Conservation (phyloP, 169 alveolate species). For the Besnoitia besnoiti region DNA sequence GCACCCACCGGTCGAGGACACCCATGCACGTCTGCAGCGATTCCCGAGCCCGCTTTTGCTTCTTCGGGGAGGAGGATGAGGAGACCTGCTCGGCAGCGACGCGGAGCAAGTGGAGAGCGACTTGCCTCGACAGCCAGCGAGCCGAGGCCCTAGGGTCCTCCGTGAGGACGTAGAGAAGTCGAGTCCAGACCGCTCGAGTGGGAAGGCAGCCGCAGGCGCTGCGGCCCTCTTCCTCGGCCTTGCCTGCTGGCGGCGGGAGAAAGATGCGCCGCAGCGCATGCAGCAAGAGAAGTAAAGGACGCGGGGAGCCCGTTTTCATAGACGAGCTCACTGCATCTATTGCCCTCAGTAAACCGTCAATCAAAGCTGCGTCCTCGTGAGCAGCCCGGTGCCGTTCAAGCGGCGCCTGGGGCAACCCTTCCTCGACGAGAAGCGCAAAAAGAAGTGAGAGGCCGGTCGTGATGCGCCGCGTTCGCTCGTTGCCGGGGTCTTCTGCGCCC, state of each 20-base stretch:
- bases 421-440: conserved; percentile 17
- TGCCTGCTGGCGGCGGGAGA: not conserved
- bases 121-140: conserved; percentile 2
- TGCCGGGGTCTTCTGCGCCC: not conserved
- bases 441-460: conserved; percentile 15
- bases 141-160: conserved; percentile 23
- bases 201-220: conserved; percentile 4
- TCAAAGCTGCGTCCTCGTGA: conserved; percentile 17
- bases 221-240: not conserved
- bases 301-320: not conserved
- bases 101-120: conserved; percentile 22
- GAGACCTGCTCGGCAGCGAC: not conserved
- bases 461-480: conserved; percentile 2
- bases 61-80: not conserved
- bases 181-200: not conserved
- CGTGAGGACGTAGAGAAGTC: not conserved
- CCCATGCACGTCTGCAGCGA: not conserved
- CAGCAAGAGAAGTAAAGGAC: conserved; percentile 1
- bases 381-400: not conserved
- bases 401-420: not conserved
- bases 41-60: not conserved
- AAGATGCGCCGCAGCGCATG: not conserved
- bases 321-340: not conserved
- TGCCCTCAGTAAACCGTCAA: not conserved
- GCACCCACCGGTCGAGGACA: conserved; percentile 26